These are phyloP conservation scores for Pleurotus tuber-regium DNA, from an alignment of 768 basidiomycete genomes.

Conservation along the genomic window DNA sequence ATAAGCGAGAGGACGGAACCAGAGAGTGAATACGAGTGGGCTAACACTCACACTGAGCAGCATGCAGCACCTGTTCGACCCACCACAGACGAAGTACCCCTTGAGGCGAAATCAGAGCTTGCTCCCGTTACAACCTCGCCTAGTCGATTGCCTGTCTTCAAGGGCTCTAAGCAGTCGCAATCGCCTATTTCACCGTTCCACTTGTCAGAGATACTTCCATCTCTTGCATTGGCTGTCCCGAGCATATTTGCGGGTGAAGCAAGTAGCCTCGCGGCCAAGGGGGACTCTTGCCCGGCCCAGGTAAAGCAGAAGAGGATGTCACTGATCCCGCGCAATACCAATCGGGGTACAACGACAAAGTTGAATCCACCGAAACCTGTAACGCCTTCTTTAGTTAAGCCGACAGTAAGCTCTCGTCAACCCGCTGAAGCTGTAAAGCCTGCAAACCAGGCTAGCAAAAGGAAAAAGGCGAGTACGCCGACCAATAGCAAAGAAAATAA, in stretches of 20 bases:
- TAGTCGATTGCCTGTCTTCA: background rate
- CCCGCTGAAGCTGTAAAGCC: background rate
- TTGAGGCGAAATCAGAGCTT: background rate
- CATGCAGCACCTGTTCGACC: too few relatives aligned
- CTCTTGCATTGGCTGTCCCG: background rate
- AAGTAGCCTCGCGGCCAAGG: background rate
- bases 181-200: background rate
- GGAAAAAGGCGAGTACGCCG: background rate
- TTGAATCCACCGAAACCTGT: background rate
- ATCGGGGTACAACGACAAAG: background rate
- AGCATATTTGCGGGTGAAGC: background rate
- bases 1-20: slow-evolving; percentile 9
- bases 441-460: background rate
- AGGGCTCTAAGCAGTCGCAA: background rate
- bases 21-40: slow-evolving; percentile 1
- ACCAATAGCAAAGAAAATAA: slow-evolving; percentile 3
- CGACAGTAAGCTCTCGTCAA: too few relatives aligned
- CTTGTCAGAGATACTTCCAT: background rate
- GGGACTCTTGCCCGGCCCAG: background rate
- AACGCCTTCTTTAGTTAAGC: background rate
- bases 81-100: background rate
- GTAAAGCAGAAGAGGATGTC: background rate
- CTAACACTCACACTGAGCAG: background rate
- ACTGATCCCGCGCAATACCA: slow-evolving; percentile 1
- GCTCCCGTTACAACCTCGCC: background rate